Evolutionary conservation across 192 early-diverging fungal genomes (phyloP), one percentile per base, ranked within the genome.

Genomic region (Coemansia sp.): DNA sequence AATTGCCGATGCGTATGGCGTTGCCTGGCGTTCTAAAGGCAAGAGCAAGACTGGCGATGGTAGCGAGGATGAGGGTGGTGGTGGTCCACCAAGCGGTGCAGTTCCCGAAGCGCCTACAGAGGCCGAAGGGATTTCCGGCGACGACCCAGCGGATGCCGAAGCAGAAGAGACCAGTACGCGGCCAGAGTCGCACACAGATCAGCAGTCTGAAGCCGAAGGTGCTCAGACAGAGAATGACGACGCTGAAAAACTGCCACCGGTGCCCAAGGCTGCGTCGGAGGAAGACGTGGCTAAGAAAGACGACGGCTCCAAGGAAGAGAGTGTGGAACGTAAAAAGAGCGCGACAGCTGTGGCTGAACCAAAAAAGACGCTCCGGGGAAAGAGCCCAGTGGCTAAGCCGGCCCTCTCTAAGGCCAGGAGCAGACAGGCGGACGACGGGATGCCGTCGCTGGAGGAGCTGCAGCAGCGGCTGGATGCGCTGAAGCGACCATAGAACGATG

Each of bases 1-100:
- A 65, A 96, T 98, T 71, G 94, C 96, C 37, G 88, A 84, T 48
- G 81, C 90, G 0, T 95, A 92, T 66, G 87, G 88, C 56, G 87
- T 96, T 4, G 61, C 75, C 10, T 98, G 91, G 90, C 83, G 82
- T 6, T 78, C 88, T 0, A 72, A 86, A 37, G 77, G 74, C 37
- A 77, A 85, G 32, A 41, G 36, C 21, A 62, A 54, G 32, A 64
- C 70, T 26, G 45, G 64, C 37, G 77, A 72, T 26, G 67, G 64
- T 56, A 36, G 56, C 36, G 51, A 49, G 16, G 18, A 15, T 7
- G 48, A n/a, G 13, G 1, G 22, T 13, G 68, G 66, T 12, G 68
- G 66, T 7, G 51, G 51, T 12, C 51, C 51, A 6, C 51, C 51
- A 8, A 54, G 51, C 51, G 51, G 51, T 1, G 51, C 51, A 8